phyloP scores from a whole-genome alignment of 2,329 filamentous ascomycete species.

The Elsinoe necatrix region DNA sequence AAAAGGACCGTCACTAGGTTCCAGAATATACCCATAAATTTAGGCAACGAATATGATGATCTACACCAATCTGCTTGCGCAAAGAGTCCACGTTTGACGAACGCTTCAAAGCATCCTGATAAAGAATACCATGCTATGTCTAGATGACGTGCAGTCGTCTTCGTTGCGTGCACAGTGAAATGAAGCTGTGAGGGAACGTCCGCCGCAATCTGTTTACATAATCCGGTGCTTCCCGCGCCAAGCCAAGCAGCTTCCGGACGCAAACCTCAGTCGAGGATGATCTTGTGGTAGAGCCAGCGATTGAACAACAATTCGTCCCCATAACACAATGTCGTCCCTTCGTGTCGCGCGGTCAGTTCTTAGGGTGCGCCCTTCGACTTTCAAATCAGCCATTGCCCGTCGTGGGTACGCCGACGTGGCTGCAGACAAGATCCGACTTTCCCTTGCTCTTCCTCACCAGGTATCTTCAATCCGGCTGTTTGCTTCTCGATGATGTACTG shows the following conservation, averaged over 20 bases:
- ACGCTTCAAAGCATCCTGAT: too few species aligned
- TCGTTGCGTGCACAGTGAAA: too few species aligned
- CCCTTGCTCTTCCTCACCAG: conserved; percentile 95
- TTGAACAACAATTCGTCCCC: conserved; percentile 16
- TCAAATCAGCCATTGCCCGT: conserved; percentile 61
- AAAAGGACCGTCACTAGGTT: background rate
- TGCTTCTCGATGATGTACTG: conserved; percentile 18
- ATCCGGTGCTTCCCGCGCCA: background rate
- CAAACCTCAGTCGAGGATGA: conserved; percentile 5
- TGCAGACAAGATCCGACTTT: conserved; percentile 77
- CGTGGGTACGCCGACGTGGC: conserved; percentile 68
- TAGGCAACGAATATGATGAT: background rate
- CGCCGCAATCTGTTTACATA: background rate
- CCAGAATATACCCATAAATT: conserved; percentile 1
- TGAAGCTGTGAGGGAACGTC: too few species aligned
- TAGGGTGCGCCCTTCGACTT: conserved; percentile 67
- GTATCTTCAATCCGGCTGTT: conserved; percentile 49
- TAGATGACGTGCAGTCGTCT: too few species aligned
- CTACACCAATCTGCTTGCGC: background rate
- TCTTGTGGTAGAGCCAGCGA: background rate
- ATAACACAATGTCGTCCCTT: conserved; percentile 75
- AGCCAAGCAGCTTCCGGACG: conserved; percentile 6
- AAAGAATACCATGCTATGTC: too few species aligned
- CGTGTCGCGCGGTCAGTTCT: conserved; percentile 86
- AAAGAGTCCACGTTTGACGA: too few species aligned